Conservation (phyloP, 352 stramenopile species). For the Halophytophthora polymorphica region DNA sequence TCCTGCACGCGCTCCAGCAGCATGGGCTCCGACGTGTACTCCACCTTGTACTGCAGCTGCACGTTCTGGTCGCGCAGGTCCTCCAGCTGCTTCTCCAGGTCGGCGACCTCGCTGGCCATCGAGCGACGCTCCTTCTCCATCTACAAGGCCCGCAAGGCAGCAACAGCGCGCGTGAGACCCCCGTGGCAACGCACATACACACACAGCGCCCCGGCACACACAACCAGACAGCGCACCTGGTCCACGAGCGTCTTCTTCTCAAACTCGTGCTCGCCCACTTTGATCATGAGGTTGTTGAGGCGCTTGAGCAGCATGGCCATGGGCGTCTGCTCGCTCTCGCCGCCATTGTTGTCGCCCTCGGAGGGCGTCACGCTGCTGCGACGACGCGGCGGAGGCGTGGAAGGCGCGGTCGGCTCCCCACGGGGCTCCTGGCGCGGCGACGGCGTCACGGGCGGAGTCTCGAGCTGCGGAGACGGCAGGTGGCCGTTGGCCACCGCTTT, state of each 20-base stretch:
- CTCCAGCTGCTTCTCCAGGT: slow-evolving; percentile 58
- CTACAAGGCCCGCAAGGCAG: slow-evolving; percentile 18
- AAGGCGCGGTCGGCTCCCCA: slow-evolving; percentile 7
- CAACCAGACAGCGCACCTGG: slow-evolving; percentile 21
- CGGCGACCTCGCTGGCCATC: slow-evolving; percentile 33
- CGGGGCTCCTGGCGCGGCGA: slow-evolving; percentile 17
- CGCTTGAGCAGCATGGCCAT: slow-evolving; percentile 79
- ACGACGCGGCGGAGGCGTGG: slow-evolving; percentile 22
- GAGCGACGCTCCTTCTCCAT: slow-evolving; percentile 78
- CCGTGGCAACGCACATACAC: too few species aligned
- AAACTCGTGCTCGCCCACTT: slow-evolving; percentile 83
- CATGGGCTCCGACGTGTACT: slow-evolving; percentile 82
- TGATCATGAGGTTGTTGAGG: slow-evolving; percentile 83
- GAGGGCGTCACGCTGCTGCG: slow-evolving; percentile 3
- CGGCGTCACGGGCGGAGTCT: slow-evolving; percentile 32
- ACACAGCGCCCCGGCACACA: too few species aligned
- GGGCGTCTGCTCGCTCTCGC: slow-evolving; percentile 32
- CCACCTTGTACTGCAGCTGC: slow-evolving; percentile 82
- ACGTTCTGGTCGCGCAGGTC: slow-evolving; percentile 79
- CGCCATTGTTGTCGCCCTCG: slow-evolving; percentile 15
- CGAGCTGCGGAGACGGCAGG: slow-evolving; percentile 18
- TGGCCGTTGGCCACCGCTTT: too few species aligned
- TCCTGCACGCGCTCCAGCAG: slow-evolving; percentile 79
- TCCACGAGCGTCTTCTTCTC: slow-evolving; percentile 86
- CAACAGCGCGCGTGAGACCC: neutral